Evolutionary conservation across 2,329 filamentous ascomycete genomes (phyloP), one percentile per base, ranked within the genome.

Genomic region (Cercospora canescens): DNA sequence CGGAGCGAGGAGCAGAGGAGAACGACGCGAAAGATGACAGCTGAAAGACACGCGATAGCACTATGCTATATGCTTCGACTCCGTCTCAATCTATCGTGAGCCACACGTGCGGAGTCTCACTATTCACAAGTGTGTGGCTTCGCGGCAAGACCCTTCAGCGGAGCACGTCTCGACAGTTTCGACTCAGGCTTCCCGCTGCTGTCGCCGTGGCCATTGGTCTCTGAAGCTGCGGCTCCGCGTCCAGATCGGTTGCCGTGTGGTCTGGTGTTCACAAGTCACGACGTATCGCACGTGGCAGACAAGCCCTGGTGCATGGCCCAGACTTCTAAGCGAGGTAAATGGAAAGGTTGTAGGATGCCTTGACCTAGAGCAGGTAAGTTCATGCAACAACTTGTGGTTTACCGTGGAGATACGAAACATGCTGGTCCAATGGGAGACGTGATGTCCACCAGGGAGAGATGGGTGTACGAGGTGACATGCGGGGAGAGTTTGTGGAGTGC

Each of bases 401-500:
- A 18, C 32, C 45, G 59, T 50, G 39, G 28, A 26, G 14, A 48
- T 61, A n/a, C 21, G 32, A 11, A n/a, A 12, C n/a, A 6, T 14
- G 14, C 6, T 48, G 28, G 32, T 34, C 59, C 59, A 61, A 61
- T 61, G 45, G 32, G 28, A 48, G 26, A 16, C 21, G 35, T 60
- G 37, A 30, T 8, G 21, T n/a, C 5, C 58, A 24, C 11, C 16
- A 32, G 26, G 32, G 21, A 34, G 59, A 34, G n/a, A 28, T 30
- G 32, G 39, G n/a, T 37, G 59, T 24, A 32, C 45, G 3, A 50
- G 14, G 21, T 14, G 28, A 45, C 21, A 41, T 52, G 59, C 59
- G 59, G 59, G 41, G 59, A 61, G 59, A 61, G 41, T 52, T 61
- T 52, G 59, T 35, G 59, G 45, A 52, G 45, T 54, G 41, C 59